Base-by-base conservation (phyloP, 2,329 filamentous ascomycete genomes). In the Neonectria coccinea region DNA sequence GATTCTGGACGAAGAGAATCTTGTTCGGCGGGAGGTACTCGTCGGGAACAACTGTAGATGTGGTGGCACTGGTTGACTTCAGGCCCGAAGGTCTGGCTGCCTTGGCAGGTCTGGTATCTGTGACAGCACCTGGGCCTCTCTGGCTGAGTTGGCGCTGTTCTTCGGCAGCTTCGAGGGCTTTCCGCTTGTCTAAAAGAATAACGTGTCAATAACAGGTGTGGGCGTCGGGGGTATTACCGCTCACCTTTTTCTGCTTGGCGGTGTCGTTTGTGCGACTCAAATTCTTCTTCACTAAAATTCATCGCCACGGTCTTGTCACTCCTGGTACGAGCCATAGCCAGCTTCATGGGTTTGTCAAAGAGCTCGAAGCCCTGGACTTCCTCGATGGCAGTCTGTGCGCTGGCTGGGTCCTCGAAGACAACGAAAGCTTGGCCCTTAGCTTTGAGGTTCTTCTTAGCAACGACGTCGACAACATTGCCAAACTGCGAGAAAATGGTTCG, bases 11-110 rank as follows among this genome's bases (percentile, higher is more conserved):
- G 82, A 98, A 97, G 39, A 99, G 87, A 70, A 94, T 97, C 83
- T 97, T 97, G 87, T 98, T 98, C 39, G 96, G 95, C 4, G 95
- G 95, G 4, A 98, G 88, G 79, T 97, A 98, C 81, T 99, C 96
- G 86, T 98, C 96, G n/a, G 94, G 94, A 18, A 98, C 90, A 59
- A 94, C 91, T 11, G 91, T 86, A 4, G 90, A 85, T 1, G 89
- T 85, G 14, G 88, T 84, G 6, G 89, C 86, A 62, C 88, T 89
- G 1, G 91, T 91, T 5, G 92, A 88, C 78, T 97, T 97, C 82
- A 95, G 88, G 36, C 92, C 92, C 0, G 77, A 75, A 4, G 76
- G 71, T 44, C 76, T 77, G n/a, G 87, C 85, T 16, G 90, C 85
- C 83, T 95, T 95, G 59, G 87, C 82, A 0, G 91, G 88, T 53